Percentiles rank a stretch among this genome's conserved stretches.
Conservation (phyloP, 1,139 yeast species). For the Yamadazyma oceani region DNA sequence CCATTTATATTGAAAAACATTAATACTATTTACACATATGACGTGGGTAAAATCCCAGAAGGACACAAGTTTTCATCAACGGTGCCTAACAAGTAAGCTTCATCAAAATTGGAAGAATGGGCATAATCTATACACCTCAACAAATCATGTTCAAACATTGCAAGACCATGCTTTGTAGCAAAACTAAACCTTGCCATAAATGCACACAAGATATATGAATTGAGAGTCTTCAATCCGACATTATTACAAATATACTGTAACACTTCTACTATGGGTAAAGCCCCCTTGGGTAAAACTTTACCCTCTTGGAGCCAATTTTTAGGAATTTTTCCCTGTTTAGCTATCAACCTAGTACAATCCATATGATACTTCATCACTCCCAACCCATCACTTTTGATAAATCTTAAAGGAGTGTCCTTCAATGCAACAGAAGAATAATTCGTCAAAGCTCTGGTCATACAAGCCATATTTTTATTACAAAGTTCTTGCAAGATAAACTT, state of each 20-base stretch:
- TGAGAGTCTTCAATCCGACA: conserved; percentile 1
- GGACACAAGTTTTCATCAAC: conserved; percentile 8
- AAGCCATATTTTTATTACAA: conserved; percentile 5
- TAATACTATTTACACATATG: too few species aligned
- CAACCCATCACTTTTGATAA: conserved; percentile 8
- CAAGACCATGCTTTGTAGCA: conserved; percentile 8
- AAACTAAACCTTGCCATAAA: conserved; percentile 8
- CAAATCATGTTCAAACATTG: conserved; percentile 10
- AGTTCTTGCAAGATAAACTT: conserved; percentile 8
- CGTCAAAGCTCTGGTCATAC: conserved; percentile 7
- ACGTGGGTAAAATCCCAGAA: neutral
- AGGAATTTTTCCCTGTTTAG: conserved; percentile 7
- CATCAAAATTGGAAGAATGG: conserved; percentile 7
- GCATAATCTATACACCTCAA: conserved; percentile 7
- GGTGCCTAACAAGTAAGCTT: conserved; percentile 9
- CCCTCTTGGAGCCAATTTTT: conserved; percentile 6
- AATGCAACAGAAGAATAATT: conserved; percentile 3
- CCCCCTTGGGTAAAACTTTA: conserved; percentile 9
- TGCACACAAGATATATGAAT: conserved; percentile 6
- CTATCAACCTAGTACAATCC: conserved; percentile 5
- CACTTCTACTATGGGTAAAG: conserved; percentile 8
- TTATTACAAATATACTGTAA: conserved; percentile 3
- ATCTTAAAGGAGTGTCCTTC: conserved; percentile 9
- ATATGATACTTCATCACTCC: conserved; percentile 7
- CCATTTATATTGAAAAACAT: too few species aligned